A percentile compares a stretch with the other conserved stretches of the same genome.
Conservation (phyloP, 768 basidiomycete genomes). For the Lyophyllum shimeji region DNA sequence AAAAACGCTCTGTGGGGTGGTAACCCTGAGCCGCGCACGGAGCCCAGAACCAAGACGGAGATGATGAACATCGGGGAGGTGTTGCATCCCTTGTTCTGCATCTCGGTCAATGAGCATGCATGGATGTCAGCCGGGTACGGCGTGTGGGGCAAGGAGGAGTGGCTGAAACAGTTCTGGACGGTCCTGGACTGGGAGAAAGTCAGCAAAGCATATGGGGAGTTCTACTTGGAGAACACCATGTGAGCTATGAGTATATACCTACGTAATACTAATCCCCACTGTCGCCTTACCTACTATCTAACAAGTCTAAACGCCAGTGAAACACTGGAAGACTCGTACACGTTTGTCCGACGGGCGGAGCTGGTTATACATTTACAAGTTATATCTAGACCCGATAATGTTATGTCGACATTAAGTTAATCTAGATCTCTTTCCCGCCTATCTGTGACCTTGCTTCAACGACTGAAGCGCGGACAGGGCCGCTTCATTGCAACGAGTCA, state of each 20-base stretch:
- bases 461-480: conserved; percentile 87
- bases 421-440: conserved; percentile 2
- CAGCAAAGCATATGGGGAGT: conserved; percentile 30
- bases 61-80: conserved; percentile 46
- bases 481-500: conserved; percentile 44
- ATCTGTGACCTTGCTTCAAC: conserved; percentile 47
- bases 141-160: conserved; percentile 89
- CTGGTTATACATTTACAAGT: conserved; percentile 9
- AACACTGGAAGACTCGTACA: not conserved
- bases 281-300: not conserved
- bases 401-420: not conserved
- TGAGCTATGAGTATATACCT: not conserved
- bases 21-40: not conserved
- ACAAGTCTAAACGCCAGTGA: not conserved
- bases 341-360: not conserved
- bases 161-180: conserved; percentile 81
- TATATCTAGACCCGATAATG: conserved; percentile 3
- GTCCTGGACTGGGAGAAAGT: conserved; percentile 79
- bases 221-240: not conserved
- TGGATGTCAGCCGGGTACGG: conserved; percentile 87
- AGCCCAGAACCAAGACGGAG: conserved; percentile 18
- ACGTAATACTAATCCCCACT: conserved; percentile 2
- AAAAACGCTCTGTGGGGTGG: not conserved
- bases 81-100: conserved; percentile 74
- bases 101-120: conserved; percentile 81